A percentile compares a stretch with the other conserved stretches of the same genome.
These are phyloP conservation scores for Fusarium mexicanum DNA, from an alignment of 2,329 filamentous ascomycete species.

Conservation along the genomic window DNA sequence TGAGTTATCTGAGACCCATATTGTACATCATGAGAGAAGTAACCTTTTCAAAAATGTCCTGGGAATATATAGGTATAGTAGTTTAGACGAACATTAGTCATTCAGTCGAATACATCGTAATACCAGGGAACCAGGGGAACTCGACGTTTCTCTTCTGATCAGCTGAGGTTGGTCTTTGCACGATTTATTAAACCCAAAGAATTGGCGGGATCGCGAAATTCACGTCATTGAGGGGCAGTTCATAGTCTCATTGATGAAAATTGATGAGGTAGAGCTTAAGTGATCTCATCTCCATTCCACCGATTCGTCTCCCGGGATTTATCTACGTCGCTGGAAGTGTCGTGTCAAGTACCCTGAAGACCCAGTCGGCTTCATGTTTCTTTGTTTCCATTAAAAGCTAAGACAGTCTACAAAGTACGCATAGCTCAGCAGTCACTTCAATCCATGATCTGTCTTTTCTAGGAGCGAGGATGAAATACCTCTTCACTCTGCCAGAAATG, in stretches of 20 bases:
- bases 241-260: conserved; percentile 12
- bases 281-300: conserved; percentile 36
- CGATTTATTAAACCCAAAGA: conserved; percentile 6
- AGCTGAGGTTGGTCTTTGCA: conserved; percentile 2
- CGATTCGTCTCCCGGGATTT: conserved; percentile 9
- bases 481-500: not conserved
- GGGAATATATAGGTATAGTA: not conserved
- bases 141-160: not conserved
- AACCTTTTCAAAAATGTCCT: not conserved
- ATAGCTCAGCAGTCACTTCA: not conserved
- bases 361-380: not conserved
- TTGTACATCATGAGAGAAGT: not conserved
- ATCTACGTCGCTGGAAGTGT: not conserved
- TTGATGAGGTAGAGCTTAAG: conserved; percentile 17
- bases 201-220: conserved; percentile 21
- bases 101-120: not conserved
- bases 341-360: not conserved
- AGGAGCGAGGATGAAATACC: too few species aligned
- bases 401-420: not conserved
- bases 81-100: not conserved
- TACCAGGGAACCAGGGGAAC: not conserved
- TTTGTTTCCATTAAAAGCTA: not conserved
- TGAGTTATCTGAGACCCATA: not conserved
- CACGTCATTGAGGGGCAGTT: conserved; percentile 43
- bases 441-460: not conserved